These are phyloP conservation scores for Venturia asperata DNA, from an alignment of 2,329 filamentous ascomycete species.

Conservation along the genomic window DNA sequence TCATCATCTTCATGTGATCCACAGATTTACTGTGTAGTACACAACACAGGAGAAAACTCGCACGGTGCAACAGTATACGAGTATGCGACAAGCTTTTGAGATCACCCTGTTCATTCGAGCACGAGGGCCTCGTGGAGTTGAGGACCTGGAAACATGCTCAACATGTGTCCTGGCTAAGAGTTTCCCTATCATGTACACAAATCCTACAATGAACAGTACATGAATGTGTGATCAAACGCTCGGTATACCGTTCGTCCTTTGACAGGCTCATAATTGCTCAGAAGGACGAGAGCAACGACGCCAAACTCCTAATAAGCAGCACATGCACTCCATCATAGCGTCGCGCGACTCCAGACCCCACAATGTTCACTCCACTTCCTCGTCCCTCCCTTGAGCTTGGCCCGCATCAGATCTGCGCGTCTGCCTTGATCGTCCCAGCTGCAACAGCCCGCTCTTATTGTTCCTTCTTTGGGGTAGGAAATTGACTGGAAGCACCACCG, in stretches of 20 bases:
- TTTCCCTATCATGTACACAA: no score
- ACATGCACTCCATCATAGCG: background rate
- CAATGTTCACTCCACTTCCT: background rate
- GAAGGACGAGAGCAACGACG: background rate
- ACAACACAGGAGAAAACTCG: no score
- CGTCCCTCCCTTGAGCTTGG: background rate
- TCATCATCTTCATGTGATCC: background rate
- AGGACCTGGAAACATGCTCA: no score
- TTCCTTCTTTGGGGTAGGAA: constrained; percentile 15
- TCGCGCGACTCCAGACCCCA: background rate
- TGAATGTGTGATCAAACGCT: background rate
- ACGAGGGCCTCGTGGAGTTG: no score
- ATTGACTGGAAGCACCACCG: constrained; percentile 12
- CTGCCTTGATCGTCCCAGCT: background rate
- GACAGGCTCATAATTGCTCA: no score
- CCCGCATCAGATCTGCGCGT: background rate
- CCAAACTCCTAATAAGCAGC: background rate
- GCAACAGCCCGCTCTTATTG: background rate
- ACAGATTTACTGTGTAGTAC: no score
- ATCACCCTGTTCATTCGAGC: no score
- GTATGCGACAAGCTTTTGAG: no score
- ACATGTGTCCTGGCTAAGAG: no score
- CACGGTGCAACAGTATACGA: no score
- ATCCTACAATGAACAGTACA: no score
- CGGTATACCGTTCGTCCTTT: background rate